Conservation (phyloP, 805 yeast species). For the Candida rishiriensis region DNA sequence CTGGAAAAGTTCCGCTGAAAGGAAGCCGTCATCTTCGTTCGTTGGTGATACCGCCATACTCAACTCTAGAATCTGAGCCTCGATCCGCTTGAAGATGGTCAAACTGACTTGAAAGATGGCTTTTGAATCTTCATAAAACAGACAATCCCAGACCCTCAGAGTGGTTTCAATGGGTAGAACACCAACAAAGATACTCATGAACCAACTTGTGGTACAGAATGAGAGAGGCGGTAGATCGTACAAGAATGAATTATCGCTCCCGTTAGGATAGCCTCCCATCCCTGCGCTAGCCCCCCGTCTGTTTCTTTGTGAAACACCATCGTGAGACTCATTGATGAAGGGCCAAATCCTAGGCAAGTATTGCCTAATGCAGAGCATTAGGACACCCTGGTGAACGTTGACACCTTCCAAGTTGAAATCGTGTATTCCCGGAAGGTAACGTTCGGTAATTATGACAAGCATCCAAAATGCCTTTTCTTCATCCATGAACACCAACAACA, state of each 20-base stretch:
- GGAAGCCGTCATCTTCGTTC: slow-evolving; percentile 21
- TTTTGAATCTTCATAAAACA: slow-evolving; percentile 89
- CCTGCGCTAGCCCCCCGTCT: neutral
- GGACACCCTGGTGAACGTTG: slow-evolving; percentile 89
- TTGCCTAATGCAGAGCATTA: slow-evolving; percentile 81
- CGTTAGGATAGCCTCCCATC: slow-evolving; percentile 31
- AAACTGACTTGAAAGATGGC: slow-evolving; percentile 78
- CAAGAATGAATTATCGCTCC: slow-evolving; percentile 45
- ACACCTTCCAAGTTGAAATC: slow-evolving; percentile 90
- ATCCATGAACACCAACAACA: slow-evolving; percentile 75
- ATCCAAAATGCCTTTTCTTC: slow-evolving; percentile 95
- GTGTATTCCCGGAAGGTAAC: slow-evolving; percentile 87
- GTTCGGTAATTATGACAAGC: slow-evolving; percentile 84
- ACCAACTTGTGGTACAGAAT: slow-evolving; percentile 94
- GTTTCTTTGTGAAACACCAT: slow-evolving; percentile 23
- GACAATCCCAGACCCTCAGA: slow-evolving; percentile 88
- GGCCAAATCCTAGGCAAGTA: slow-evolving; percentile 80
- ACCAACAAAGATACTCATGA: slow-evolving; percentile 95
- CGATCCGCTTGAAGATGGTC: slow-evolving; percentile 72
- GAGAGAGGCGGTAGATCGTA: slow-evolving; percentile 84
- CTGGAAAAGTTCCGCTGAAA: slow-evolving; percentile 57
- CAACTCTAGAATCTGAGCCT: slow-evolving; percentile 48
- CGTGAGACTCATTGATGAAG: slow-evolving; percentile 31
- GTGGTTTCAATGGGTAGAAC: slow-evolving; percentile 85
- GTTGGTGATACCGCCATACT: slow-evolving; percentile 13